These are phyloP conservation scores for Flaveria sonorensis DNA, from an alignment of 129 eudicot genomes.

Conservation along the genomic window DNA sequence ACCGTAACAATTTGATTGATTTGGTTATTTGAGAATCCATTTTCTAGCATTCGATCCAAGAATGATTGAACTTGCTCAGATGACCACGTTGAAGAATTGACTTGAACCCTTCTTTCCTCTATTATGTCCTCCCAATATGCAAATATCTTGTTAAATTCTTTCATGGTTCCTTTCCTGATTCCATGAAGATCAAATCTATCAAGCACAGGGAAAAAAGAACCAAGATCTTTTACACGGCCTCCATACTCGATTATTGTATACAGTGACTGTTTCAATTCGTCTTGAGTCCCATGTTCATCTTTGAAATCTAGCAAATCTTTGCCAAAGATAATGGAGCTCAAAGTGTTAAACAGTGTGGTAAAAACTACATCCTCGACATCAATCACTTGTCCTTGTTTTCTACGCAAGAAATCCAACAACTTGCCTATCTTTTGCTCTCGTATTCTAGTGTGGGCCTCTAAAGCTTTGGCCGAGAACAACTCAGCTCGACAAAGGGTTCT, in stretches of 20 bases:
- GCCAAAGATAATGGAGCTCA: background rate
- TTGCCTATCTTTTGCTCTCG: background rate
- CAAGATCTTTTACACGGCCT: background rate
- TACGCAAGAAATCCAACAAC: background rate
- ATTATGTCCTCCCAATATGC: conserved; percentile 6
- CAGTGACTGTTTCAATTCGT: background rate
- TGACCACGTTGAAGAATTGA: background rate
- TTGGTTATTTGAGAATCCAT: conserved; percentile 3
- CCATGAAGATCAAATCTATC: background rate
- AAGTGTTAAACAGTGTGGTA: background rate
- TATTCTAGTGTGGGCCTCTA: background rate
- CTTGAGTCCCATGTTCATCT: background rate
- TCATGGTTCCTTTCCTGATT: background rate
- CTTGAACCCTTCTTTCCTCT: background rate
- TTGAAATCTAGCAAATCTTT: background rate
- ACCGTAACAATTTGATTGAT: conserved; percentile 5
- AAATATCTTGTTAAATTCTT: background rate
- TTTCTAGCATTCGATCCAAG: background rate
- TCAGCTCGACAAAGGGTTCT: conserved; percentile 9
- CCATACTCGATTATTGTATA: background rate
- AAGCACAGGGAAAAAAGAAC: background rate
- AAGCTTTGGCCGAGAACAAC: background rate
- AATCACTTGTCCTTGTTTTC: background rate
- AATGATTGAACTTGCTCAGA: background rate
- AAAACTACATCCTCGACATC: background rate